phyloP scores from a whole-genome alignment of 116 monocot species.

The Dioscorea cayenensis region DNA sequence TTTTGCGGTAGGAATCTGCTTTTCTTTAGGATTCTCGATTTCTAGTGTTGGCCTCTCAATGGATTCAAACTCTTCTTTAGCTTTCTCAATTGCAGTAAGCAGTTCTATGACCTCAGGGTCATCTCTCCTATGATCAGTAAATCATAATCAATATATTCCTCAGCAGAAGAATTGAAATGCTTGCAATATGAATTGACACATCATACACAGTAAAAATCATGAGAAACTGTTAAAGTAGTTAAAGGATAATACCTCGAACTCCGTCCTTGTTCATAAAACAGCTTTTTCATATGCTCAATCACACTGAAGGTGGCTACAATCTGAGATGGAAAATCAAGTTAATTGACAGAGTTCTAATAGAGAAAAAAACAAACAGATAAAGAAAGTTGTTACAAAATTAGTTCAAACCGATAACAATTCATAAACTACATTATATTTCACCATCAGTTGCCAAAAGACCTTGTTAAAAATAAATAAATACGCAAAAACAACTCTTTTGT shows the following conservation, averaged over 20 bases:
- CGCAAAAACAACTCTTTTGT: too few species aligned
- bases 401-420: too few species aligned
- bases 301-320: conserved; percentile 45
- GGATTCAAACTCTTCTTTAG: conserved; percentile 37
- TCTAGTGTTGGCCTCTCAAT: conserved; percentile 38
- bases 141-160: conserved; percentile 3
- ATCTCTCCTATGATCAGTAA: conserved; percentile 32
- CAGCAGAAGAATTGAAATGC: conserved; percentile 50
- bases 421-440: too few species aligned
- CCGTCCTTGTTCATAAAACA: conserved; percentile 20
- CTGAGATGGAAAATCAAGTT: conserved; percentile 19
- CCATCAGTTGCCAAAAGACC: too few species aligned
- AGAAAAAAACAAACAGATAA: too few species aligned
- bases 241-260: conserved; percentile 21
- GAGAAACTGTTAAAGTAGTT: background rate
- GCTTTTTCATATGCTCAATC: conserved; percentile 48
- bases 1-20: background rate
- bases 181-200: too few species aligned
- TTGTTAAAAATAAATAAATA: too few species aligned
- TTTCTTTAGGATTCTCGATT: conserved; percentile 23
- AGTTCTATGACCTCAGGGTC: conserved; percentile 43
- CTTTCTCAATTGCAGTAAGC: conserved; percentile 31
- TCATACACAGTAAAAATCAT: background rate
- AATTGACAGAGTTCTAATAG: too few species aligned
- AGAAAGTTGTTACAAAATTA: too few species aligned